Percentiles rank a stretch among this genome's conserved stretches.
Conservation (phyloP, 2,329 filamentous ascomycete genomes). For the Biscogniauxia mediterranea region DNA sequence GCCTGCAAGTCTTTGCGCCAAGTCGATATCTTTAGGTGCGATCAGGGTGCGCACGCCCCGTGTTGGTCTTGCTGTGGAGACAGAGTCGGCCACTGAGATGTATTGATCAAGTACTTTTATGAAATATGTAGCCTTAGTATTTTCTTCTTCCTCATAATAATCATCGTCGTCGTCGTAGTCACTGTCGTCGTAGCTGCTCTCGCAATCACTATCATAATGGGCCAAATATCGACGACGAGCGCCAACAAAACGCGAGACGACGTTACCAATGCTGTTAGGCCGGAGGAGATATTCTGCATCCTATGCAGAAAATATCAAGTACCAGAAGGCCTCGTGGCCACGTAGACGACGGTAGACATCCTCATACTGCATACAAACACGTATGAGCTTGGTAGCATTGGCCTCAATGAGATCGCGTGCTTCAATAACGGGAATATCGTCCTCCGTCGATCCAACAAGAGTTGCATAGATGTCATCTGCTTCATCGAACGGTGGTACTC, state of each 20-base stretch:
- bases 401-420: not conserved
- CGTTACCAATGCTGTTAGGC: conserved; percentile 4
- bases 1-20: not conserved
- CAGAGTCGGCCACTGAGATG: conserved; percentile 6
- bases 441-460: not conserved
- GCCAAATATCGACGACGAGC: conserved; percentile 12
- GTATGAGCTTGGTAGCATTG: conserved; percentile 2
- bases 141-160: not conserved
- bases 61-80: not conserved
- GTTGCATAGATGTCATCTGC: conserved; percentile 2
- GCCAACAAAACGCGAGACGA: conserved; percentile 10
- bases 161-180: not conserved
- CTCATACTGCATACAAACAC: conserved; percentile 6
- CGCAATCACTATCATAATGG: not conserved
- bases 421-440: not conserved
- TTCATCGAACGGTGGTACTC: not conserved
- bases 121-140: not conserved
- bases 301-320: conserved; percentile 18
- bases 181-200: not conserved
- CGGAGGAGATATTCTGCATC: conserved; percentile 8
- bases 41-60: conserved; percentile 1
- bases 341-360: conserved; percentile 19
- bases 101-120: conserved; percentile 8
- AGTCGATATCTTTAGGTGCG: not conserved
- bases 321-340: conserved; percentile 15